Percentiles rank a stretch among this genome's conserved stretches.
phyloP scores from a whole-genome alignment of 2,329 filamentous ascomycete genomes.

The Phoma sp. region DNA sequence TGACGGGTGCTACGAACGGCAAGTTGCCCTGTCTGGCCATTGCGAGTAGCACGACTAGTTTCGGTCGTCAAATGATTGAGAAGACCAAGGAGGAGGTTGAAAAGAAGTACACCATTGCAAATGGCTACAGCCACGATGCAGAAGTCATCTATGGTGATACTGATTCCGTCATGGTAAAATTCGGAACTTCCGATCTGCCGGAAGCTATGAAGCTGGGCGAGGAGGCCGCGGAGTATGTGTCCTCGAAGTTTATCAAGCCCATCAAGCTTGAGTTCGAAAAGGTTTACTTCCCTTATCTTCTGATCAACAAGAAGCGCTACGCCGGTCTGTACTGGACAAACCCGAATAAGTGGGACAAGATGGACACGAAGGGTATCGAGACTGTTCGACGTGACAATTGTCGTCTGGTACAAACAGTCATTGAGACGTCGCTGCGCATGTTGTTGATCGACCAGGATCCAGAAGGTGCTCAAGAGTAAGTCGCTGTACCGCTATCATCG shows the following conservation, averaged over 20 bases:
- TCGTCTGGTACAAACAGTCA: constrained; percentile 91
- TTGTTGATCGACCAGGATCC: constrained; percentile 93
- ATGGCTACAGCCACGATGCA: constrained; percentile 93
- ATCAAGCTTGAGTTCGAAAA: constrained; percentile 99
- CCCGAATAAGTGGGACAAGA: constrained; percentile 95
- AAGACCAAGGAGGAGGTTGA: constrained; percentile 97
- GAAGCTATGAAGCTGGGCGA: constrained; percentile 96
- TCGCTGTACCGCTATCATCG: constrained; percentile 23
- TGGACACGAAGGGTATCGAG: constrained; percentile 99
- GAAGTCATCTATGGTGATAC: constrained; percentile 99
- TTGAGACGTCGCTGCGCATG: constrained; percentile 95
- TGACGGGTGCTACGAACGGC: constrained; percentile 94
- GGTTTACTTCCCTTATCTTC: constrained; percentile 95
- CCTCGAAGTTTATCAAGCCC: constrained; percentile 89
- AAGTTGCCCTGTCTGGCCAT: constrained; percentile 95
- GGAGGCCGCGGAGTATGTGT: constrained; percentile 88
- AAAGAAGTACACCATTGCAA: constrained; percentile 84
- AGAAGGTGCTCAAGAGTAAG: constrained; percentile 90
- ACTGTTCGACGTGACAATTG: constrained; percentile 98
- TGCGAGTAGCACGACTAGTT: constrained; percentile 95
- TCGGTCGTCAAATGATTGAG: constrained; percentile 98
- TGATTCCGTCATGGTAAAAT: constrained; percentile 99
- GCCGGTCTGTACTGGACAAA: constrained; percentile 98
- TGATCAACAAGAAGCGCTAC: constrained; percentile 99
- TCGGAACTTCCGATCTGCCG: constrained; percentile 84